A percentile compares a stretch with the other conserved stretches of the same genome.
phyloP scores from a whole-genome alignment of 2,329 filamentous ascomycete species.

The Fusarium cyanostomum region DNA sequence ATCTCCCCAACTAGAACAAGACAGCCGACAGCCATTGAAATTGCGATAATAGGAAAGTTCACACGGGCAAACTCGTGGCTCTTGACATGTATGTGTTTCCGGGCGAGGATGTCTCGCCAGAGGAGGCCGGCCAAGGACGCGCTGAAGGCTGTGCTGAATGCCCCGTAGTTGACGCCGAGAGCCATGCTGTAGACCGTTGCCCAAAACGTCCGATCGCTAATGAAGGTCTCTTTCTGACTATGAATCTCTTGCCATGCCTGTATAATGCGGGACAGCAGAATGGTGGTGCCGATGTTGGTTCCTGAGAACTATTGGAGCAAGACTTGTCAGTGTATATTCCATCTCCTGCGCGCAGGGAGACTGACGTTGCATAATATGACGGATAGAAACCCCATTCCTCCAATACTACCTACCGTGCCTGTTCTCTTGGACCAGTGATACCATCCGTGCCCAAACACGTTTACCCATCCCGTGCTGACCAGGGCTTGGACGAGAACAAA shows the following conservation, averaged over 20 bases:
- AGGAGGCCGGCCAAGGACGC: constrained; percentile 76
- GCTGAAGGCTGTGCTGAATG: constrained; percentile 77
- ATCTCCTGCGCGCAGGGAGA: constrained; percentile 17
- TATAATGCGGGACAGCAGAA: constrained; percentile 75
- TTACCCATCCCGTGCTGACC: constrained; percentile 78
- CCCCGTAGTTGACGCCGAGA: constrained; percentile 77
- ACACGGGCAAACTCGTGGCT: constrained; percentile 72
- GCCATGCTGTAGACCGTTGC: constrained; percentile 80
- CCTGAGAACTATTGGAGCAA: constrained; percentile 69
- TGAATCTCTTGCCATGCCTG: constrained; percentile 75
- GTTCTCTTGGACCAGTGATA: constrained; percentile 76
- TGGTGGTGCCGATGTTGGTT: constrained; percentile 80
- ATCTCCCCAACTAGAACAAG: constrained; percentile 70
- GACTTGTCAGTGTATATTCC: neutral
- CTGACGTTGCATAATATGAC: constrained; percentile 77
- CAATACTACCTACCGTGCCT: constrained; percentile 73
- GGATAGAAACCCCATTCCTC: constrained; percentile 77
- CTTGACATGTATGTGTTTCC: constrained; percentile 74
- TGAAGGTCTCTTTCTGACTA: constrained; percentile 53
- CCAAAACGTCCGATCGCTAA: constrained; percentile 75
- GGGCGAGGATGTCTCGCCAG: constrained; percentile 74
- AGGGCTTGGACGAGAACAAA: constrained; percentile 78
- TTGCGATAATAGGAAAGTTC: constrained; percentile 76
- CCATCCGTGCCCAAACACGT: constrained; percentile 78
- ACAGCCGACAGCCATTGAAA: constrained; percentile 72